These are phyloP conservation scores for Pleurotus citrinopileatus DNA, from an alignment of 768 basidiomycete species.

Conservation along the genomic window DNA sequence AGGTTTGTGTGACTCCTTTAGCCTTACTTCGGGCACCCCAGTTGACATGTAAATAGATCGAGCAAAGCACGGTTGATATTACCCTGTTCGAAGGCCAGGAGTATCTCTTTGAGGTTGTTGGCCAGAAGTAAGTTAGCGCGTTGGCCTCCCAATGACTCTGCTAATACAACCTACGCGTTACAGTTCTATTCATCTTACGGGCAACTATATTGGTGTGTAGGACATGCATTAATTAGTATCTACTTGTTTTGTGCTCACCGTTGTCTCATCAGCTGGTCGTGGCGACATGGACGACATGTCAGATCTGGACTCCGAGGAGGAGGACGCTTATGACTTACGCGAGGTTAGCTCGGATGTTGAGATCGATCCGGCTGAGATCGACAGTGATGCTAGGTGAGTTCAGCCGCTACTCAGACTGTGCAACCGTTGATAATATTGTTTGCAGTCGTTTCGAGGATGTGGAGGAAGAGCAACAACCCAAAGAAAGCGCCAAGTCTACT, in stretches of 20 bases:
- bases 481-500: slow-evolving; percentile 36
- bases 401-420: background rate
- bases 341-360: slow-evolving; percentile 86
- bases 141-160: slow-evolving; percentile 10
- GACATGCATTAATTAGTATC: slow-evolving; percentile 1
- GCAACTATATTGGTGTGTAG: slow-evolving; percentile 81
- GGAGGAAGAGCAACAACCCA: slow-evolving; percentile 35
- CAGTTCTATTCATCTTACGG: slow-evolving; percentile 75
- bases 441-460: slow-evolving; percentile 76
- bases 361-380: slow-evolving; percentile 59
- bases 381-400: slow-evolving; percentile 52
- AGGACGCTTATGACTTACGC: slow-evolving; percentile 59
- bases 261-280: slow-evolving; percentile 39
- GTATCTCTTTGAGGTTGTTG: slow-evolving; percentile 67
- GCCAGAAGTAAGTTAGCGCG: slow-evolving; percentile 66
- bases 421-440: background rate
- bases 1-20: slow-evolving; percentile 42
- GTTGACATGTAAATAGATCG: slow-evolving; percentile 51
- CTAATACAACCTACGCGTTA: slow-evolving; percentile 6
- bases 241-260: background rate
- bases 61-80: slow-evolving; percentile 71
- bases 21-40: background rate
- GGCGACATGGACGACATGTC: slow-evolving; percentile 40
- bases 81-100: slow-evolving; percentile 65
- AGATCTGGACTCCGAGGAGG: slow-evolving; percentile 47